phyloP scores from a whole-genome alignment of 1,139 yeast genomes.

The Yamadazyma aaseri region DNA sequence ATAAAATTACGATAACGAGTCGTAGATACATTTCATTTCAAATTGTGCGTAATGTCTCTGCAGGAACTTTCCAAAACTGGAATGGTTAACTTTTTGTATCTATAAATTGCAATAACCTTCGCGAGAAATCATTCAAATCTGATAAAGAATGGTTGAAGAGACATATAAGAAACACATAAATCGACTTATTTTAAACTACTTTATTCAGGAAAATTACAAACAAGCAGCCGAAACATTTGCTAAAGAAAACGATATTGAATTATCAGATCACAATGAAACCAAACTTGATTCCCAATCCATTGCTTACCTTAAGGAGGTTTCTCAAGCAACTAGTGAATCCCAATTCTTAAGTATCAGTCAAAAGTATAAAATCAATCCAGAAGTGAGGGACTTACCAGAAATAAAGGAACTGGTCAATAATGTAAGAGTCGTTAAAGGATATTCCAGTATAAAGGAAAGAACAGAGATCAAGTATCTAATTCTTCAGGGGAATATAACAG shows the following conservation, averaged over 20 bases:
- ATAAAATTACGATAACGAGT: too few relatives aligned
- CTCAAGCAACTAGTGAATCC: conserved; percentile 7
- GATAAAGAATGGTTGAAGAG: too few relatives aligned
- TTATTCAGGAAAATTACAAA: conserved; percentile 58
- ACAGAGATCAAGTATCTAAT: conserved; percentile 48
- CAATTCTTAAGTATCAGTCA: conserved; percentile 1
- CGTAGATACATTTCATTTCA: too few relatives aligned
- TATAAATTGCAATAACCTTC: too few relatives aligned
- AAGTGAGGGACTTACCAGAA: too few relatives aligned
- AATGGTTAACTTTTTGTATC: too few relatives aligned
- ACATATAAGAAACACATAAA: conserved; percentile 36
- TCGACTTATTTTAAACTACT: conserved; percentile 49
- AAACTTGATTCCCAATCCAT: conserved; percentile 9
- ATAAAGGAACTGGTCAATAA: too few relatives aligned
- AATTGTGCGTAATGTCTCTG: too few relatives aligned
- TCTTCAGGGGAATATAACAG: conserved; percentile 48
- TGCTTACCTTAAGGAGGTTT: conserved; percentile 12
- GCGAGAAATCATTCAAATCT: too few relatives aligned
- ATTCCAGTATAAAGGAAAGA: conserved; percentile 48
- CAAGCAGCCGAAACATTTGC: conserved; percentile 52
- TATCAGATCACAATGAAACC: conserved; percentile 11
- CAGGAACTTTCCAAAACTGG: too few relatives aligned
- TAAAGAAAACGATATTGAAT: conserved; percentile 34
- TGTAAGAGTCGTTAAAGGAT: conserved; percentile 29
- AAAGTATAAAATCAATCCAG: neutral